Evolutionary conservation across 768 basidiomycete genomes (phyloP).

Genomic region (Thelephora ganbajun): DNA sequence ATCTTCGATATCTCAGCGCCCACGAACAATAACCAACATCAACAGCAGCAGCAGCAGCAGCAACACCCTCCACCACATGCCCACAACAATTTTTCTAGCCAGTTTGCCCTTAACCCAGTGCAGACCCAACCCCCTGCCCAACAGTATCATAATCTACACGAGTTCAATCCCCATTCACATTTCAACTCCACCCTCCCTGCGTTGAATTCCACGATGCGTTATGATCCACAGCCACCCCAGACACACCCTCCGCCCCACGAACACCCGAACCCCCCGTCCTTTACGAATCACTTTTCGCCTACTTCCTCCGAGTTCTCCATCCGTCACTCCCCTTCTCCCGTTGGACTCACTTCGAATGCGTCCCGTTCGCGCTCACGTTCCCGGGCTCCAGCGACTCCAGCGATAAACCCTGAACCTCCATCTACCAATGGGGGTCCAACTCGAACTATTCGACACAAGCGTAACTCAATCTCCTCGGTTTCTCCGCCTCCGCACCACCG

Average conservation of each 20-base stretch:
- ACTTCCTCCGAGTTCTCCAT: conserved; percentile 16
- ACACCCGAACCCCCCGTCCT: conserved; percentile 11
- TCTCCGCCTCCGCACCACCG: conserved; percentile 31
- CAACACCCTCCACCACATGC: conserved; percentile 7
- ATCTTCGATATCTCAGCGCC: conserved; percentile 52
- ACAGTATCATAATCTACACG: conserved; percentile 11
- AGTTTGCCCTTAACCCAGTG: conserved; percentile 11
- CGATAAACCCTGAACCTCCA: conserved; percentile 8
- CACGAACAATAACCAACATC: conserved; percentile 19
- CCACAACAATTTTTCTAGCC: conserved; percentile 13
- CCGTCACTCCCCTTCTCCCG: conserved; percentile 9
- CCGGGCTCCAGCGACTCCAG: conserved; percentile 6
- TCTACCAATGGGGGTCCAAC: conserved; percentile 25
- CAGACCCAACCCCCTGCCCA: background rate
- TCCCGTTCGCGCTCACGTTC: conserved; percentile 34
- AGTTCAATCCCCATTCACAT: conserved; percentile 17
- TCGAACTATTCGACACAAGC: conserved; percentile 29
- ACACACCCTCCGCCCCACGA: conserved; percentile 6
- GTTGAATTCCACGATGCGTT: conserved; percentile 21
- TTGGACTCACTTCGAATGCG: conserved; percentile 1
- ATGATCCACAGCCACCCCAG: conserved; percentile 16
- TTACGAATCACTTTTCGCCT: conserved; percentile 10
- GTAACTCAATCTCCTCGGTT: conserved; percentile 46
- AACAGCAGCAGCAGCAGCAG: conserved; percentile 11
- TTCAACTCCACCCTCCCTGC: conserved; percentile 22